A percentile compares a stretch with the other conserved stretches of the same genome.
These are phyloP conservation scores for Fragosphaeria purpurea DNA, from an alignment of 2,329 filamentous ascomycete species.

Conservation along the genomic window DNA sequence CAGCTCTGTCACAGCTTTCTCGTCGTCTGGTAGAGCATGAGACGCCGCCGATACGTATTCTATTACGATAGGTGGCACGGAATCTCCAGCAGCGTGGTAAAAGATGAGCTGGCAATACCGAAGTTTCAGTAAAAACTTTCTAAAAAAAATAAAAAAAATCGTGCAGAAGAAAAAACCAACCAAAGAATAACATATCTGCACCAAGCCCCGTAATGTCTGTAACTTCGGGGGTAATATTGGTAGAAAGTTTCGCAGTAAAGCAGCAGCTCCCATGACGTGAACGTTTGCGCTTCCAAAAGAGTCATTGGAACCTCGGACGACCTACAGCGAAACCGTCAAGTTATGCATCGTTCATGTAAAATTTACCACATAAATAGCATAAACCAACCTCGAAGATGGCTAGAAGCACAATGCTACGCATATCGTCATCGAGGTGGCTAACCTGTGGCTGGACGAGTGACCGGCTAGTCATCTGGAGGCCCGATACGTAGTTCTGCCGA, in stretches of 20 bases:
- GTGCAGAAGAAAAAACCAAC: conserved; percentile 24
- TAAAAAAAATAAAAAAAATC: background rate
- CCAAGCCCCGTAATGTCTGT: conserved; percentile 39
- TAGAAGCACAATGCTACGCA: conserved; percentile 45
- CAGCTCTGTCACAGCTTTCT: conserved; percentile 29
- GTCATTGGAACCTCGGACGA: conserved; percentile 36
- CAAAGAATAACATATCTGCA: conserved; percentile 48
- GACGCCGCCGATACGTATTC: conserved; percentile 30
- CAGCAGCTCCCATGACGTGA: conserved; percentile 50
- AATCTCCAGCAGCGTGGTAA: conserved; percentile 28
- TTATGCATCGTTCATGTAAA: background rate
- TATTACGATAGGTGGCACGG: conserved; percentile 31
- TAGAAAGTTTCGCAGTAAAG: conserved; percentile 40
- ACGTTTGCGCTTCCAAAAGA: conserved; percentile 42
- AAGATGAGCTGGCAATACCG: conserved; percentile 37
- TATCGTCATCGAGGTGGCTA: conserved; percentile 31
- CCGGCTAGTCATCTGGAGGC: conserved; percentile 37
- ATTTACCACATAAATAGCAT: background rate
- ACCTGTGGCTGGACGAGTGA: conserved; percentile 27
- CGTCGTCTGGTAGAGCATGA: conserved; percentile 24
- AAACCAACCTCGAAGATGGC: conserved; percentile 49
- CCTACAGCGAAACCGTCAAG: conserved; percentile 19
- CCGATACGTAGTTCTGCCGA: conserved; percentile 42
- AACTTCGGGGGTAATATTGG: conserved; percentile 27
- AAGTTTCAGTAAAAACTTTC: background rate